Evolutionary conservation across 352 stramenopile genomes (phyloP).

Genomic region (Peronospora tabacina): DNA sequence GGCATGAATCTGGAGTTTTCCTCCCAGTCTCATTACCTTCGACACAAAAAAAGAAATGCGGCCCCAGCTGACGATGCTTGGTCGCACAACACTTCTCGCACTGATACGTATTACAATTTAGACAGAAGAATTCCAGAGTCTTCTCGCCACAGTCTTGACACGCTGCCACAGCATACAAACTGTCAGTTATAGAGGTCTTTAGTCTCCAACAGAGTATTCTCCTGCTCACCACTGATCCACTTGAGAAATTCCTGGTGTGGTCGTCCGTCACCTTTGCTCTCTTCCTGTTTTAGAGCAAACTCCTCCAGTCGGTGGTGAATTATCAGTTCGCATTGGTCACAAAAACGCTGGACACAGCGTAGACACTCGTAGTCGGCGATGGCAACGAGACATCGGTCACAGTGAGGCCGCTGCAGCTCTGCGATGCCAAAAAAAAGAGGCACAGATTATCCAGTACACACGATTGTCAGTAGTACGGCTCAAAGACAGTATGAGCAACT

Average conservation of each 20-base stretch:
- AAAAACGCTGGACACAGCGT: constrained; percentile 42
- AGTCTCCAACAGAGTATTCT: not conserved
- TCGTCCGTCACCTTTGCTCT: constrained; percentile 39
- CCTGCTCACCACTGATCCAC: constrained; percentile 37
- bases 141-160: constrained; percentile 46
- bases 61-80: constrained; percentile 27
- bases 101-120: constrained; percentile 45
- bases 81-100: constrained; percentile 48
- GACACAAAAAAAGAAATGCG: constrained; percentile 51
- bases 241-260: constrained; percentile 42
- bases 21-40: constrained; percentile 29
- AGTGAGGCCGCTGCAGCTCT: constrained; percentile 47
- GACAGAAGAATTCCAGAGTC: constrained; percentile 45
- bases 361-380: constrained; percentile 41
- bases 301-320: constrained; percentile 34
- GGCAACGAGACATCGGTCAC: constrained; percentile 29
- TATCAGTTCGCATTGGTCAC: constrained; percentile 33
- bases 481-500: not conserved
- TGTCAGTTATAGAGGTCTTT: not conserved
- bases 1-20: not conserved
- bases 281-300: constrained; percentile 26
- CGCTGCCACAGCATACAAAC: constrained; percentile 21
- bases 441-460: constrained; percentile 1
- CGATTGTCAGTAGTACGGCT: not conserved
- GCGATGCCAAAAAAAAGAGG: not conserved